phyloP scores from a whole-genome alignment of 768 basidiomycete genomes.

The Tylopilus intermedius region DNA sequence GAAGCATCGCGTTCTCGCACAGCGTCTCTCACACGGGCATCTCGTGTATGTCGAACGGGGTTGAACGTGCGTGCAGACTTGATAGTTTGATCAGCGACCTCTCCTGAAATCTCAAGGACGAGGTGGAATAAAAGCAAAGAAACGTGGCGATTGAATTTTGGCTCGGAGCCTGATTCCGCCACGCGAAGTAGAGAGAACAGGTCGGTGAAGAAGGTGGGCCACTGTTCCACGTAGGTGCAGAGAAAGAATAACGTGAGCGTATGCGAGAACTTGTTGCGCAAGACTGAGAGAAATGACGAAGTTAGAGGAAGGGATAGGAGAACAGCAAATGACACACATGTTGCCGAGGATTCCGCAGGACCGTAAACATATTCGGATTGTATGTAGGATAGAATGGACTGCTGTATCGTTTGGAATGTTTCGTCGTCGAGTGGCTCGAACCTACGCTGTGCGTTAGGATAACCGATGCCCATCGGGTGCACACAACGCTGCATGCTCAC shows the following conservation, averaged over 20 bases:
- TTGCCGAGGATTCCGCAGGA: slow-evolving; percentile 70
- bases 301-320: slow-evolving; percentile 2
- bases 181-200: slow-evolving; percentile 69
- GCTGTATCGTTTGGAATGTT: slow-evolving; percentile 66
- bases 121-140: slow-evolving; percentile 88
- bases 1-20: slow-evolving; percentile 88
- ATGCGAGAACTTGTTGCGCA: slow-evolving; percentile 94
- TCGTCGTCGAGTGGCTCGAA: slow-evolving; percentile 67
- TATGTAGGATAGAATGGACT: slow-evolving; percentile 76
- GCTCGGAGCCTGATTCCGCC: slow-evolving; percentile 48
- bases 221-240: slow-evolving; percentile 78
- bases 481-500: slow-evolving; percentile 41
- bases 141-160: slow-evolving; percentile 75
- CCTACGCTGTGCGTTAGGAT: slow-evolving; percentile 31
- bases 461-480: neutral
- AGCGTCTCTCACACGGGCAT: slow-evolving; percentile 81
- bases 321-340: slow-evolving; percentile 58
- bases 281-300: slow-evolving; percentile 43
- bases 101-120: slow-evolving; percentile 90
- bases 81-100: slow-evolving; percentile 94
- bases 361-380: slow-evolving; percentile 86
- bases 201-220: slow-evolving; percentile 81
- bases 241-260: slow-evolving; percentile 86
- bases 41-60: slow-evolving; percentile 68
- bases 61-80: slow-evolving; percentile 79